These are phyloP conservation scores for Sordaria brevicollis DNA, from an alignment of 495 filamentous ascomycete species.

Conservation along the genomic window DNA sequence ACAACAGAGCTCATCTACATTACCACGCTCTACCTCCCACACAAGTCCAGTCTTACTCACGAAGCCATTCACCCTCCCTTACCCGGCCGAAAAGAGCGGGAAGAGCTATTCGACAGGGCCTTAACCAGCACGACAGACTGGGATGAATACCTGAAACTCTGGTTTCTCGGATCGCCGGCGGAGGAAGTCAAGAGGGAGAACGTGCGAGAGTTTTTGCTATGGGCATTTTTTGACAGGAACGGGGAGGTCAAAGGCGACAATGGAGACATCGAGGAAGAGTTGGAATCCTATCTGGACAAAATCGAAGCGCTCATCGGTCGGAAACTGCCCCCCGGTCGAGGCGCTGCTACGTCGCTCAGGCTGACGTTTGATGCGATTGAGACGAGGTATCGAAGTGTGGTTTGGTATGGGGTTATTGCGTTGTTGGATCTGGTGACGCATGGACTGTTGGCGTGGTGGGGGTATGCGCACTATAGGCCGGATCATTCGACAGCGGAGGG, in stretches of 20 bases:
- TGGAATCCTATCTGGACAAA: slow-evolving; percentile 43
- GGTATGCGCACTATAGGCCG: slow-evolving; percentile 37
- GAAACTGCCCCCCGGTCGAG: slow-evolving; percentile 39
- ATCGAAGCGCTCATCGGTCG: slow-evolving; percentile 41
- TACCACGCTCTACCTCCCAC: slow-evolving; percentile 44
- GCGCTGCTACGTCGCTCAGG: slow-evolving; percentile 42
- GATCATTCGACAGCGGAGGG: background rate
- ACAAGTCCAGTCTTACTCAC: slow-evolving; percentile 36
- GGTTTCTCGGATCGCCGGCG: slow-evolving; percentile 53
- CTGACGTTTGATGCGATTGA: slow-evolving; percentile 55
- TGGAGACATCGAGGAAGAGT: slow-evolving; percentile 39
- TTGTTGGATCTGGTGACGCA: slow-evolving; percentile 28
- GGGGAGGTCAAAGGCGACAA: slow-evolving; percentile 17
- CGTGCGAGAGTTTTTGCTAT: slow-evolving; percentile 51
- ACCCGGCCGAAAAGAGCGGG: slow-evolving; percentile 27
- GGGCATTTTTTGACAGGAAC: slow-evolving; percentile 49
- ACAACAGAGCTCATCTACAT: slow-evolving; percentile 43
- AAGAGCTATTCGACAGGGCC: slow-evolving; percentile 45
- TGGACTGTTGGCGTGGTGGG: slow-evolving; percentile 30
- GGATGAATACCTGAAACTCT: slow-evolving; percentile 46
- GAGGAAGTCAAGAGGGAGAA: slow-evolving; percentile 54
- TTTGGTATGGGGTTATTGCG: slow-evolving; percentile 48
- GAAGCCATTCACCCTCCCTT: slow-evolving; percentile 43
- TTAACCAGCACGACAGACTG: slow-evolving; percentile 42
- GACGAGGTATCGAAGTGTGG: slow-evolving; percentile 48